Percentiles rank a stretch among this genome's conserved stretches.
Evolutionary conservation across 73 alveolate species (phyloP).

Genomic region (Paramecium primaurelia): DNA sequence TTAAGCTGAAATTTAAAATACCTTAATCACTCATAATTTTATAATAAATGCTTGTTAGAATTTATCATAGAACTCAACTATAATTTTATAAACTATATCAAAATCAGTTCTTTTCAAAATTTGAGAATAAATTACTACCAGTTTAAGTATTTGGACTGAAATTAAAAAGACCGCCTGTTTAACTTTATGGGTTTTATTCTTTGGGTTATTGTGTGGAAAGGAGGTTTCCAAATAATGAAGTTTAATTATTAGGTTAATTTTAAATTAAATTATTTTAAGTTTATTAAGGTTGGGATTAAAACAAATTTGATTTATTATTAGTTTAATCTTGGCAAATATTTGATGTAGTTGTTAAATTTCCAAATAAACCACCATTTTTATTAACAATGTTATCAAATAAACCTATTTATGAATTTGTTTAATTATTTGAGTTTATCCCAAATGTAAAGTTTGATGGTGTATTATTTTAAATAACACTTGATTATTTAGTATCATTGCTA

Average conservation of each 20-base stretch:
- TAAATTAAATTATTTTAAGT: neutral
- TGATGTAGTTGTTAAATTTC: neutral
- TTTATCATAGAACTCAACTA: neutral
- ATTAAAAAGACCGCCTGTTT: neutral
- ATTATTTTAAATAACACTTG: neutral
- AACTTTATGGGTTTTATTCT: neutral
- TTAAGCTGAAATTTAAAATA: neutral
- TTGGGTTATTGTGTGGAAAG: neutral
- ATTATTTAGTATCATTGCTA: neutral
- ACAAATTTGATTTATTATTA: neutral
- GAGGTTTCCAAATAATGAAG: neutral
- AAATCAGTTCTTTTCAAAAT: neutral
- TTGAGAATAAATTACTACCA: neutral
- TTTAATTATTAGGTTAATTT: neutral
- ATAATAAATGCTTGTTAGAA: neutral
- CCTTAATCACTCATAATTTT: conserved; percentile 20
- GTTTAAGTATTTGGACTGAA: neutral
- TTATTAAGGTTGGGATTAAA: neutral
- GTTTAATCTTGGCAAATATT: neutral
- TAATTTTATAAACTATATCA: neutral
- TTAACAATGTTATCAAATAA: neutral
- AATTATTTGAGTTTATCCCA: neutral
- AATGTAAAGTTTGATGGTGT: neutral
- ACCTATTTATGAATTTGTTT: neutral
- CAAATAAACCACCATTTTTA: neutral